Base-by-base conservation (phyloP, 768 basidiomycete genomes). In the Boletus reticulatus region DNA sequence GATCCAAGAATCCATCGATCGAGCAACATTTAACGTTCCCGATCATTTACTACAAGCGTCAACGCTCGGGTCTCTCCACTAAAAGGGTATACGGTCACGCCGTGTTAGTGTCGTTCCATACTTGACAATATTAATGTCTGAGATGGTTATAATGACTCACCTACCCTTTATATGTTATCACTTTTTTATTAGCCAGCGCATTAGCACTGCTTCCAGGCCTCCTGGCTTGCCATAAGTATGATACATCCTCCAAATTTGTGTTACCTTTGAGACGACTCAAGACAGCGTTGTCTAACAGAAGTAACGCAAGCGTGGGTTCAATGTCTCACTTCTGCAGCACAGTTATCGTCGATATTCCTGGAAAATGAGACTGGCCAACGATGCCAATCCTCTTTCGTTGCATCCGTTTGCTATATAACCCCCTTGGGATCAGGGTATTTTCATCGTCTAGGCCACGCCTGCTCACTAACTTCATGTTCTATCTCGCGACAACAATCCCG, bases 1-100 rank as follows among this genome's bases (percentile, higher is more conserved):
- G 63, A 29, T 50, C 67, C 52, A 72, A 61, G 46, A 57, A 65
- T 54, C 76, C 76, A 2, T 49, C 65, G 1, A 76, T 77, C 13
- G 76, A 77, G 43, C 68, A 67, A 4, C 77, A 75, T 58, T 77
- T 77, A 16, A 43, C 69, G 34, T 63, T 16, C 71, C 0, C 63
- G 55, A 41, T 20, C 49, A 2, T 19, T 51, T 7, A 36, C 14
- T 7, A 60, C 44, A 71, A 71, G 48, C 71, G 70, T n/a, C 52
- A 53, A 19, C 70, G 66, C 2, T 71, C 69, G 6, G 31, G 48
- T 6, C 62, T 57, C 9, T 57, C 62, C 51, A 16, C 57, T 4
- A 71, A 69, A 48, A 60, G 69, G 53, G 45, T 48, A 2, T 62
- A 64, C 27, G 36, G 52, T 53, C 27, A 29, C 27, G 47, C 58